A percentile compares a stretch with the other conserved stretches of the same genome.
Conservation (phyloP, 108 stramenopile species). For the Schizochytrium sp. region DNA sequence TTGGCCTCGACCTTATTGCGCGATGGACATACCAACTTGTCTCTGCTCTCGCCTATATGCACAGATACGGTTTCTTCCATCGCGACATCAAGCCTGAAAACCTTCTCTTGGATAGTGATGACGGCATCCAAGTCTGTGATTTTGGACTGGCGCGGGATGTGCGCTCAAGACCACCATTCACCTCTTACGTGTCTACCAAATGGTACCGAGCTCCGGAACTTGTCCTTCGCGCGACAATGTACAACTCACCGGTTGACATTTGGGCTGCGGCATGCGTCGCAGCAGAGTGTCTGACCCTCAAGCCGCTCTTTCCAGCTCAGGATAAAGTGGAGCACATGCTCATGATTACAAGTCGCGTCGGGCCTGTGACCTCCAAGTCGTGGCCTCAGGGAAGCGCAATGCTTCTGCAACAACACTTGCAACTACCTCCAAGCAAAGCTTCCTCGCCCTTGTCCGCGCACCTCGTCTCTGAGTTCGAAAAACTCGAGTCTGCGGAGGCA, state of each 20-base stretch:
- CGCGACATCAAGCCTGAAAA: constrained; percentile 46
- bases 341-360: not conserved
- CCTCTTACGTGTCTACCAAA: constrained; percentile 27
- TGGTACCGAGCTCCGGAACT: constrained; percentile 37
- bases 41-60: constrained; percentile 17
- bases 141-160: constrained; percentile 26
- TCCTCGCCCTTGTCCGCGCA: not conserved
- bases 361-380: not conserved
- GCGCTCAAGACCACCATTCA: constrained; percentile 31
- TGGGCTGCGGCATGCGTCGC: constrained; percentile 20
- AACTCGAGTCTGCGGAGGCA: not conserved
- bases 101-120: not conserved
- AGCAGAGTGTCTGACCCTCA: not conserved
- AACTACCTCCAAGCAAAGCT: not conserved
- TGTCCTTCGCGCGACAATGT: not conserved
- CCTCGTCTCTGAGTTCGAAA: not conserved
- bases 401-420: not conserved
- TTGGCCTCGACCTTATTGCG: not conserved
- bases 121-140: constrained; percentile 19
- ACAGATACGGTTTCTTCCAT: constrained; percentile 28
- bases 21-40: not conserved
- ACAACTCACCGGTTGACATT: constrained; percentile 9
- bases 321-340: constrained; percentile 10
- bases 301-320: constrained; percentile 19
- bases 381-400: not conserved